Evolutionary conservation across 139 green algal genomes (phyloP), one percentile per base, ranked within the genome.

Genomic region (Zygnema circumcarinatum): DNA sequence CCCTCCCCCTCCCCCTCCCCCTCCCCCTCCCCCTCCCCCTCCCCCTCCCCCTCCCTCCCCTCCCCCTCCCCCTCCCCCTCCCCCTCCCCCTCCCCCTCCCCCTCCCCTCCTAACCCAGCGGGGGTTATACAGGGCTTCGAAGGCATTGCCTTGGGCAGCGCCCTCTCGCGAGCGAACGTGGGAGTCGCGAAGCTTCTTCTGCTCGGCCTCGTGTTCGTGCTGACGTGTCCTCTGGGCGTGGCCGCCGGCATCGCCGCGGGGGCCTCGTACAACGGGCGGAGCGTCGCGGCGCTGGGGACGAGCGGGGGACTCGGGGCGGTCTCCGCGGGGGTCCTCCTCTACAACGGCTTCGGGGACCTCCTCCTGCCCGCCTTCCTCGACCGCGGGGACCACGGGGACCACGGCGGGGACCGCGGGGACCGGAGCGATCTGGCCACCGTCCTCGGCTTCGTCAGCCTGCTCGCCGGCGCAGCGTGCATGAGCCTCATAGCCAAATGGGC

Each of bases 121-220:
- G n/a, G n/a, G n/a, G n/a, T n/a, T 52, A 29, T 84, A 33, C 67
- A 87, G 82, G 82, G 82, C n/a, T 89, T 91, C 53, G 82, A 93
- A 38, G 91, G 88, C 31, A 33, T 93, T 35, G 87, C 89, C 3
- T 52, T 93, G 2, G 91, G 88, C 7, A 38, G 54, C 41, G 67
- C 42, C 0, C 80, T 93, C 22, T 22, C 88, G 1, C 35, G 87
- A 39, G 85, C 79, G 47, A 35, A 79, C 11, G 38, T 74, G 21
- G 31, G 31, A 0, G 3, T 3, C 0, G 20, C 40, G 31, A 85
- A 83, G 38, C 38, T 47, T 20, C 29, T 67, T 1, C 22, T 38
- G 29, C 68, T 88, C 39, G 82, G 35, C 29, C 21, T 67, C 31
- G 16, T 85, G 1, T 88, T 88, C 32, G 82, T 74, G 20, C 22